Evolutionary conservation across 176 grass and related monocot species (phyloP).

Genomic region (Calamus simplicifolius): DNA sequence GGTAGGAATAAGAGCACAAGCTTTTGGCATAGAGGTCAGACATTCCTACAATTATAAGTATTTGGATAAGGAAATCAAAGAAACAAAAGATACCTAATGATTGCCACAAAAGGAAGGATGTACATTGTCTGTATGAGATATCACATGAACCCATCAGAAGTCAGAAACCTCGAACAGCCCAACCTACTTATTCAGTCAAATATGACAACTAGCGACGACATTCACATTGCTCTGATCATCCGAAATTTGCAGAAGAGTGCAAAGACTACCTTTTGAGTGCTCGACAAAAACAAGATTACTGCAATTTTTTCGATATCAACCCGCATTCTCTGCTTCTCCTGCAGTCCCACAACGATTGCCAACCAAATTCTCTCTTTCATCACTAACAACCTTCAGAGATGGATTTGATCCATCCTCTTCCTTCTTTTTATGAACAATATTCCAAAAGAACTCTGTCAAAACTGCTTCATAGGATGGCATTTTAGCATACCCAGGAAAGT

Average conservation of each 20-base stretch:
- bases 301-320: neutral
- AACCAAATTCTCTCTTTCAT: neutral
- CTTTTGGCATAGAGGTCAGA: too few species aligned
- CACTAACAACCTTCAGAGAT: neutral
- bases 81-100: neutral
- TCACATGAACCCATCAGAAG: constrained; percentile 3
- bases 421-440: constrained; percentile 1
- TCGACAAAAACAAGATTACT: too few species aligned
- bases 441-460: constrained; percentile 10
- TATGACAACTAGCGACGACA: neutral
- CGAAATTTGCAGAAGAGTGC: neutral
- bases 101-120: constrained; percentile 5
- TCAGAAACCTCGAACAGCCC: neutral
- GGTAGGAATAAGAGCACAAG: too few species aligned
- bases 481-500: constrained; percentile 19
- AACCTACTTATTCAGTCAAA: constrained; percentile 7
- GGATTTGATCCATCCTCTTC: neutral
- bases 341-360: neutral
- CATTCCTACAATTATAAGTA: too few species aligned
- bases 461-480: constrained; percentile 7
- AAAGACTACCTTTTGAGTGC: too few species aligned
- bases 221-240: constrained; percentile 2
- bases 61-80: too few species aligned
- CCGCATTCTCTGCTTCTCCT: neutral
- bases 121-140: constrained; percentile 7